Evolutionary conservation across 169 alveolate genomes (phyloP).

Genomic region (Cryptosporidium ubiquitum): DNA sequence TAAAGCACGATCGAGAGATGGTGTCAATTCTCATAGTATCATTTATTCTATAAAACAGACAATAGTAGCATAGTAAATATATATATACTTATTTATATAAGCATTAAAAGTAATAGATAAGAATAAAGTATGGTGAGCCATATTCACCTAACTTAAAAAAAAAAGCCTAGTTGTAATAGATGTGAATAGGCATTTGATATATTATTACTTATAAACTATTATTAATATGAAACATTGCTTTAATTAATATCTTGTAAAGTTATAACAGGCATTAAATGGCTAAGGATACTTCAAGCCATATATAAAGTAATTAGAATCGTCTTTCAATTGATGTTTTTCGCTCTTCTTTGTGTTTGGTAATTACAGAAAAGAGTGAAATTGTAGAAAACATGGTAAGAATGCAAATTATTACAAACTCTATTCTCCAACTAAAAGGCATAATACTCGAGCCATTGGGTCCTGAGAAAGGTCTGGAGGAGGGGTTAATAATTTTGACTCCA

Average conservation of each 20-base stretch:
- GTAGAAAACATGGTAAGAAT: constrained; percentile 3
- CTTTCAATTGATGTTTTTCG: constrained; percentile 27
- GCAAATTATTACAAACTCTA: constrained; percentile 24
- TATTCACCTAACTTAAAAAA: neutral
- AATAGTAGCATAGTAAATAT: neutral
- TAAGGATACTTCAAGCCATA: neutral
- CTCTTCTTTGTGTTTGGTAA: constrained; percentile 55
- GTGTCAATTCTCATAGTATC: too few relatives aligned
- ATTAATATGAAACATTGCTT: neutral
- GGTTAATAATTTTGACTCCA: constrained; percentile 82
- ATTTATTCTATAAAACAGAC: too few relatives aligned
- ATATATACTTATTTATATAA: neutral
- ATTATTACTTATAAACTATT: neutral
- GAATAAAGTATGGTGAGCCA: neutral
- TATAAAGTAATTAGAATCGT: neutral
- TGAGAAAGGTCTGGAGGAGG: constrained; percentile 86
- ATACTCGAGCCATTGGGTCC: constrained; percentile 87
- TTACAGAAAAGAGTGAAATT: neutral
- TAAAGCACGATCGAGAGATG: too few relatives aligned
- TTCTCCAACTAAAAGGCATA: constrained; percentile 61
- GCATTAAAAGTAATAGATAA: neutral
- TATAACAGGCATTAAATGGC: neutral
- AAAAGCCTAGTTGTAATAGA: too few relatives aligned
- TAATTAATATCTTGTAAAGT: neutral
- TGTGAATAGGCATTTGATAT: neutral